phyloP scores from a whole-genome alignment of 1,284 basidiomycete genomes.

The Cystobasidium sp. region DNA sequence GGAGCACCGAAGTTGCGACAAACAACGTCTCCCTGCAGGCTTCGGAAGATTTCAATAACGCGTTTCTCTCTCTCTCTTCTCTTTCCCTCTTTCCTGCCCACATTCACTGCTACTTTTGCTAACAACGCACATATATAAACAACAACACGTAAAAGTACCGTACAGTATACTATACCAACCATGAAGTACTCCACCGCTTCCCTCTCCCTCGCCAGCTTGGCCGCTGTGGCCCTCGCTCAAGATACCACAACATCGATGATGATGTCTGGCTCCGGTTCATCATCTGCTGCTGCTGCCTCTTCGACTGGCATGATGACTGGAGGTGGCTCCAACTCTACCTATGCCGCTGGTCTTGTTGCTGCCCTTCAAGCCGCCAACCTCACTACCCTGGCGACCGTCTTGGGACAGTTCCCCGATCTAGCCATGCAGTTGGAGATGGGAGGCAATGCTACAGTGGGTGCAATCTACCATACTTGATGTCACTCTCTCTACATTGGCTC shows the following conservation, averaged over 20 bases:
- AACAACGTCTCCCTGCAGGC: neutral
- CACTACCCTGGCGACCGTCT: conserved; percentile 33
- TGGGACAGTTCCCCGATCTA: conserved; percentile 27
- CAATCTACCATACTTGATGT: neutral
- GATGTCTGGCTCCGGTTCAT: neutral
- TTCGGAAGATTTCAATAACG: neutral
- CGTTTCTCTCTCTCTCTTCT: neutral
- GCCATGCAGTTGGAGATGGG: conserved; percentile 18
- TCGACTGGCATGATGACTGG: neutral
- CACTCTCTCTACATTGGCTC: neutral
- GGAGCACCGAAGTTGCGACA: conserved; percentile 1
- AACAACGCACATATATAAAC: neutral
- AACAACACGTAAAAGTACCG: no score
- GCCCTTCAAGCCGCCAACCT: conserved; percentile 31
- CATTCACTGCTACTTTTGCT: neutral
- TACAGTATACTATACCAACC: neutral
- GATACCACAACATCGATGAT: conserved; percentile 1
- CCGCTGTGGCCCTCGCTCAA: conserved; percentile 19
- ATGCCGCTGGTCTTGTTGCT: conserved; percentile 32
- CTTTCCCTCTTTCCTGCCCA: neutral
- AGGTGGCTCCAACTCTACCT: conserved; percentile 23
- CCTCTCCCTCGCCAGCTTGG: conserved; percentile 31
- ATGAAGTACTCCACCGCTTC: conserved; percentile 37
- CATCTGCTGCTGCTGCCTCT: conserved; percentile 1
- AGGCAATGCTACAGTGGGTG: conserved; percentile 32